Percentiles rank a stretch among this genome's conserved stretches.
Conservation (phyloP, 352 stramenopile species). For the Globisporangium acanthophoron region DNA sequence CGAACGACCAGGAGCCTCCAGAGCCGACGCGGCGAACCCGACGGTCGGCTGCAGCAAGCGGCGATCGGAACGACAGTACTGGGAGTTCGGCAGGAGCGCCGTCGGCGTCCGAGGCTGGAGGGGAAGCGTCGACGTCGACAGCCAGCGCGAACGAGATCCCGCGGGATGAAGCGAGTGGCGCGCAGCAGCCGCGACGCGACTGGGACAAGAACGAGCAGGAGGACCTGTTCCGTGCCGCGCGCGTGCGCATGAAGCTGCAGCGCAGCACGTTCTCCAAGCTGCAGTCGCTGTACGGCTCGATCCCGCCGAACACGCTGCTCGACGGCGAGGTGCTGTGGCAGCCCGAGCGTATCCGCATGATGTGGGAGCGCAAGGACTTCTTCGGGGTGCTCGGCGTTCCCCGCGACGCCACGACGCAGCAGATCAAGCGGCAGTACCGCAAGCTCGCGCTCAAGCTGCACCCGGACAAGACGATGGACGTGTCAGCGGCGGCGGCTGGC, state of each 20-base stretch:
- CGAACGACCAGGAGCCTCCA: conserved; percentile 6
- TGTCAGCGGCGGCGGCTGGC: conserved; percentile 17
- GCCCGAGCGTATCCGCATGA: conserved; percentile 65
- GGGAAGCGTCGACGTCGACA: not conserved
- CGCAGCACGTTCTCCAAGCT: conserved; percentile 39
- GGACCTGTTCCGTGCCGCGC: conserved; percentile 66
- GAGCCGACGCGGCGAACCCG: not conserved
- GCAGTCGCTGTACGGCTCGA: conserved; percentile 26
- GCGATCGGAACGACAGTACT: not conserved
- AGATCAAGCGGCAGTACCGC: conserved; percentile 82
- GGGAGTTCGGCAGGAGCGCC: no score
- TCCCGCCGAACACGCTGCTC: conserved; percentile 26
- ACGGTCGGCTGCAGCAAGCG: not conserved
- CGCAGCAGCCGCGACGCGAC: not conserved
- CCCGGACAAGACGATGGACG: conserved; percentile 58
- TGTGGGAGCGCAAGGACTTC: conserved; percentile 77
- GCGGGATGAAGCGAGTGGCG: conserved; percentile 11
- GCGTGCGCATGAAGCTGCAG: conserved; percentile 77
- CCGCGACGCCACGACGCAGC: conserved; percentile 48
- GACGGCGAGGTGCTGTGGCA: conserved; percentile 74
- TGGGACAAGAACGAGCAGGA: conserved; percentile 67
- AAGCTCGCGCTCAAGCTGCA: conserved; percentile 84
- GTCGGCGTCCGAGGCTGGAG: not conserved
- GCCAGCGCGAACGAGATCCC: not conserved
- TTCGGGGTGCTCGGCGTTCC: conserved; percentile 69